Evolutionary conservation across 2,329 filamentous ascomycete genomes (phyloP).

Genomic region (Sphaerulina vaccinii): DNA sequence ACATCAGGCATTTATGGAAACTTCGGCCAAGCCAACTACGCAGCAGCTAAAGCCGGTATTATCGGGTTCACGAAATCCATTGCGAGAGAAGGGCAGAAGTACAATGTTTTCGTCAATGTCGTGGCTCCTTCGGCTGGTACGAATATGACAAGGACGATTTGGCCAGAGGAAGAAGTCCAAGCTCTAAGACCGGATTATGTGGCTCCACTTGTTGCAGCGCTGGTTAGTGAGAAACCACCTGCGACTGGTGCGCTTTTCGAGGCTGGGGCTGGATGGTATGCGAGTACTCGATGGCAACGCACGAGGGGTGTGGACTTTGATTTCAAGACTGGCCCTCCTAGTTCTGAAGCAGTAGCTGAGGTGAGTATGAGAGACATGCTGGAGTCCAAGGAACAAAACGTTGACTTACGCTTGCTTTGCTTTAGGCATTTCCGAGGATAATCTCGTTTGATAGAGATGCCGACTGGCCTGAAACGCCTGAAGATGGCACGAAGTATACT

Average conservation of each 20-base stretch:
- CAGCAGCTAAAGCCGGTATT: conserved; percentile 59
- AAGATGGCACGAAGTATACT: conserved; percentile 69
- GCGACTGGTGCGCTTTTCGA: conserved; percentile 85
- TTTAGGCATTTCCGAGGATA: conserved; percentile 68
- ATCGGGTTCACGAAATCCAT: conserved; percentile 89
- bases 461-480: conserved; percentile 76
- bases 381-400: not conserved
- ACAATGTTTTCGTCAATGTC: conserved; percentile 96
- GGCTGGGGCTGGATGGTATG: conserved; percentile 89
- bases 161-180: conserved; percentile 94
- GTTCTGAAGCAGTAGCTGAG: conserved; percentile 24
- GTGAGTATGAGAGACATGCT: not conserved
- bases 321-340: conserved; percentile 18
- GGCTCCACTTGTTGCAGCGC: conserved; percentile 81
- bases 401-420: too few species aligned
- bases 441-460: conserved; percentile 81
- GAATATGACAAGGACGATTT: conserved; percentile 85
- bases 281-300: conserved; percentile 88
- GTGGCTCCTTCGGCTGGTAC: conserved; percentile 96
- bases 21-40: conserved; percentile 85
- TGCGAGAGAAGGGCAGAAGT: conserved; percentile 86
- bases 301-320: conserved; percentile 79
- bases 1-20: conserved; percentile 97
- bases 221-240: conserved; percentile 78
- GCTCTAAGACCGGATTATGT: conserved; percentile 98